Conservation (phyloP, 306 rosid genomes). For the Ceratonia siliqua region DNA sequence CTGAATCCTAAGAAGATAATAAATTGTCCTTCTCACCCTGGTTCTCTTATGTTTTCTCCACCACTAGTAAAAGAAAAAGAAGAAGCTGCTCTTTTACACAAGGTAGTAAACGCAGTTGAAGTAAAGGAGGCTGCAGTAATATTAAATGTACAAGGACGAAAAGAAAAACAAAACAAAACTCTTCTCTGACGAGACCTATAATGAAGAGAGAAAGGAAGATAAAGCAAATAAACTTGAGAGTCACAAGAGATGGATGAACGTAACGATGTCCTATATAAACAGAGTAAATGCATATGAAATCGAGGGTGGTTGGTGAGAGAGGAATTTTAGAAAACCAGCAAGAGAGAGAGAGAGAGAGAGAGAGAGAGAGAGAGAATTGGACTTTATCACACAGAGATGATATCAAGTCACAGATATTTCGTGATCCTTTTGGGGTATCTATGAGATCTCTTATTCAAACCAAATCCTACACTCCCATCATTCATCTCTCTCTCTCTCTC, state of each 20-base stretch:
- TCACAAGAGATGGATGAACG: slow-evolving; percentile 61
- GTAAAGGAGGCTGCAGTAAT: slow-evolving; percentile 37
- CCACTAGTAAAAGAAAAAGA: not conserved
- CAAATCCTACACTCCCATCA: slow-evolving; percentile 34
- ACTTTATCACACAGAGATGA: slow-evolving; percentile 28
- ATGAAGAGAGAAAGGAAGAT: slow-evolving; percentile 35
- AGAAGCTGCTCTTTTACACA: slow-evolving; percentile 6
- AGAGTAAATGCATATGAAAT: slow-evolving; percentile 41
- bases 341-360: slow-evolving; percentile 8
- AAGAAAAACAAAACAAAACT: slow-evolving; percentile 27
- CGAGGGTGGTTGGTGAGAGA: slow-evolving; percentile 47
- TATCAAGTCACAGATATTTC: slow-evolving; percentile 65
- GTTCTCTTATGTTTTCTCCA: not conserved
- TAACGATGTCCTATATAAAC: slow-evolving; percentile 32
- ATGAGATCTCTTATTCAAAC: slow-evolving; percentile 44
- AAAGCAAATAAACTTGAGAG: slow-evolving; percentile 28
- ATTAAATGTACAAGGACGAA: slow-evolving; percentile 37
- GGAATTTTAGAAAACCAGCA: slow-evolving; percentile 47
- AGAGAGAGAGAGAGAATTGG: slow-evolving; percentile 18
- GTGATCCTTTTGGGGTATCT: slow-evolving; percentile 84
- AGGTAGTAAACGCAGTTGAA: slow-evolving; percentile 41
- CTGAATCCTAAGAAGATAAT: not conserved
- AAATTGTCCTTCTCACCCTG: not conserved
- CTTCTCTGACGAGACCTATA: slow-evolving; percentile 29
- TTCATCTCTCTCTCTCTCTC: slow-evolving; percentile 10